Percentiles rank a stretch among this genome's conserved stretches.
Conservation (phyloP, 352 stramenopile species). For the Phytopythium mirpurense region DNA sequence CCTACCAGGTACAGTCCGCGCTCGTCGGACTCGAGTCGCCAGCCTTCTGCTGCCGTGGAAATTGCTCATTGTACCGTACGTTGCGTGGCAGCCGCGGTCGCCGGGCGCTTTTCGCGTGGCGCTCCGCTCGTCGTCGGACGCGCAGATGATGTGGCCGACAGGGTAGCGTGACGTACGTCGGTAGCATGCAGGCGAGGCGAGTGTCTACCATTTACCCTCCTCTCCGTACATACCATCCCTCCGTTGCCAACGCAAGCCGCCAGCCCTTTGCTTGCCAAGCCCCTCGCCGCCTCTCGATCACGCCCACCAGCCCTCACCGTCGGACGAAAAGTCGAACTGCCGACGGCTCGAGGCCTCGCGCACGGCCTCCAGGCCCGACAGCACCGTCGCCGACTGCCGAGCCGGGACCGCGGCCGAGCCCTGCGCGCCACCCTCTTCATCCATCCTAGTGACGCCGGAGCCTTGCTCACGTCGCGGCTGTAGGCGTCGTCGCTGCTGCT, state of each 20-base stretch:
- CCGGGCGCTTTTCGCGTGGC: constrained; percentile 26
- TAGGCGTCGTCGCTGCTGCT: neutral
- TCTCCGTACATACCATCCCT: no score
- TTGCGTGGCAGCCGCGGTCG: constrained; percentile 12
- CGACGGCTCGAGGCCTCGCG: constrained; percentile 25
- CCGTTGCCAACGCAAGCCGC: no score
- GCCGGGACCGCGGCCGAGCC: neutral
- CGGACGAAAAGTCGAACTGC: constrained; percentile 39
- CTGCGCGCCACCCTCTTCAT: no score
- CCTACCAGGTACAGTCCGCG: no score
- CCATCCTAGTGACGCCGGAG: neutral
- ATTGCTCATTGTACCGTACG: constrained; percentile 4
- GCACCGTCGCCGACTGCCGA: constrained; percentile 18
- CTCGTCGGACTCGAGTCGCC: neutral
- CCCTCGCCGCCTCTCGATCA: constrained; percentile 4
- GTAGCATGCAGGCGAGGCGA: no score
- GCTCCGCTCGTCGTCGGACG: constrained; percentile 23
- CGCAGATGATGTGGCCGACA: constrained; percentile 16
- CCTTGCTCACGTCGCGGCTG: neutral
- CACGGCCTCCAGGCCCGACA: constrained; percentile 40
- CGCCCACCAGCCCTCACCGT: constrained; percentile 16
- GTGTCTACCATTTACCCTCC: no score
- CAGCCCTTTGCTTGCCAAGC: no score
- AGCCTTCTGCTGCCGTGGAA: no score
- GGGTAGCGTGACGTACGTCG: neutral